Evolutionary conservation across 2,329 filamentous ascomycete species (phyloP).

Genomic region (Cladosporium sp.): DNA sequence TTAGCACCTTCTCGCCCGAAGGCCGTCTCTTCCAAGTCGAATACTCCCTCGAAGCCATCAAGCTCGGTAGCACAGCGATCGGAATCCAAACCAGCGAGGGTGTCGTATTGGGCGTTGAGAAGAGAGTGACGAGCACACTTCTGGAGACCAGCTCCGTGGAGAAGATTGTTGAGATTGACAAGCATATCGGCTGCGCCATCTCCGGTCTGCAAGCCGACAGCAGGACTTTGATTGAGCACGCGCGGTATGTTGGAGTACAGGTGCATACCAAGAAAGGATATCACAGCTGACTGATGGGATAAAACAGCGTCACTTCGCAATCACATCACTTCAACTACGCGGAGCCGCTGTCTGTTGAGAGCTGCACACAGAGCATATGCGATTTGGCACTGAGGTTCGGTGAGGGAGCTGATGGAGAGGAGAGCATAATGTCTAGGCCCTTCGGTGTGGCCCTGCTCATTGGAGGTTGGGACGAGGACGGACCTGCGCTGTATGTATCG

Average conservation of each 20-base stretch:
- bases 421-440: slow-evolving; percentile 96
- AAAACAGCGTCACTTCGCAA: slow-evolving; percentile 73
- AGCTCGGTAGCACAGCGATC: slow-evolving; percentile 97
- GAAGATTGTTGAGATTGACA: slow-evolving; percentile 99
- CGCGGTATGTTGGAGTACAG: slow-evolving; percentile 48
- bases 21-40: slow-evolving; percentile 99
- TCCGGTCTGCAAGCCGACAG: slow-evolving; percentile 96
- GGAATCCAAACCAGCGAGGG: slow-evolving; percentile 92
- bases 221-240: slow-evolving; percentile 96
- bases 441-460: slow-evolving; percentile 97
- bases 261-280: not conserved
- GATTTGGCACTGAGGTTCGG: slow-evolving; percentile 94
- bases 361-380: slow-evolving; percentile 97
- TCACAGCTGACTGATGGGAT: slow-evolving; percentile 1
- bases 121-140: slow-evolving; percentile 95
- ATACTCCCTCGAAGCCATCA: slow-evolving; percentile 99
- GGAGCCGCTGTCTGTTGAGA: slow-evolving; percentile 91
- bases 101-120: slow-evolving; percentile 95
- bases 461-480: slow-evolving; percentile 95
- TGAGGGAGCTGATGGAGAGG: slow-evolving; percentile 85
- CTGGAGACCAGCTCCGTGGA: slow-evolving; percentile 97
- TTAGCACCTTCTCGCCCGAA: slow-evolving; percentile 97
- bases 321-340: slow-evolving; percentile 98
- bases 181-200: slow-evolving; percentile 99
- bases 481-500: slow-evolving; percentile 69